Base-by-base conservation (phyloP, 345 rosid genomes). In the Rubroshorea leprosula region DNA sequence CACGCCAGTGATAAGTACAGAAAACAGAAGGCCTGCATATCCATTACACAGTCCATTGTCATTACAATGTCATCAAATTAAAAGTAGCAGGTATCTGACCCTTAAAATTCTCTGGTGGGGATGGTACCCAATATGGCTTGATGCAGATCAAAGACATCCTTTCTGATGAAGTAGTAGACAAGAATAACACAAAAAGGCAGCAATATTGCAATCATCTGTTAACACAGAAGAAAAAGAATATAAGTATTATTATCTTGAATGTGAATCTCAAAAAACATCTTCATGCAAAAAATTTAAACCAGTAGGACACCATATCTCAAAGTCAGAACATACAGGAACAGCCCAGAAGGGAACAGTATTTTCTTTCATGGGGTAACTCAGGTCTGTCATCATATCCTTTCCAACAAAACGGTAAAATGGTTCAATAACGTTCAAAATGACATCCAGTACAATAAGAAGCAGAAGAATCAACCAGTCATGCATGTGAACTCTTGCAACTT, bases 61-160 rank as follows among this genome's bases (percentile, higher is more conserved):
- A n/a, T n/a, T n/a, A n/a, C n/a, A n/a, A n/a, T n/a, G n/a, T n/a
- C n/a, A n/a, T n/a, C n/a, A n/a, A n/a, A n/a, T n/a, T n/a, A n/a
- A n/a, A n/a, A n/a, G n/a, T n/a, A n/a, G n/a, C n/a, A n/a, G n/a
- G n/a, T n/a, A n/a, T n/a, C n/a, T n/a, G n/a, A n/a, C n/a, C n/a
- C n/a, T n/a, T n/a, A n/a, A n/a, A n/a, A n/a, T n/a, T n/a, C n/a
- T n/a, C n/a, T 45, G 46, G 38, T 24, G 31, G 45, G 66, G n/a
- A 43, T 49, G 25, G 23, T 82, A 89, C 97, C 97, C 55, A 89
- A 63, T 46, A 81, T 49, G 13, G 92, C 95, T 74, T 86, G 88
- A 63, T 86, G 92, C 58, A 89, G 79, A 70, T 86, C 92, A 61
- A 84, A 89, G 52, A 89, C 77, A 60, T 89, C 84, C 54, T 20